Conservation (phyloP, 495 filamentous ascomycete species). For the Annulohypoxylon stygium region DNA sequence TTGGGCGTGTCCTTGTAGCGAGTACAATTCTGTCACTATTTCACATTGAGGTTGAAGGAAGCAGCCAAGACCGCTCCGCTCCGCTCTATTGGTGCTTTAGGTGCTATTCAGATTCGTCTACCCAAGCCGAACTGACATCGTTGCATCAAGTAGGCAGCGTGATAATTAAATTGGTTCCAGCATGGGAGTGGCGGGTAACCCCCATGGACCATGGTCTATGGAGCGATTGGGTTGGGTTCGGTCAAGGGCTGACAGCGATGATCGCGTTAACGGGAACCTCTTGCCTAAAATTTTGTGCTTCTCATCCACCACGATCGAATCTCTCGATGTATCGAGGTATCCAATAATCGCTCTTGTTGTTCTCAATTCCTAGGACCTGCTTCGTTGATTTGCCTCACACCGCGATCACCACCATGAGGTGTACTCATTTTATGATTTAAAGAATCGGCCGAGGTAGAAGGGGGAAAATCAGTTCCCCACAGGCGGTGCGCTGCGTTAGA, state of each 20-base stretch:
- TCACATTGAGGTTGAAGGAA: constrained; percentile 15
- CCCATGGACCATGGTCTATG: not conserved
- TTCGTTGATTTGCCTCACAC: not conserved
- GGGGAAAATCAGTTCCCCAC: constrained; percentile 11
- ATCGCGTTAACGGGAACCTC: constrained; percentile 35
- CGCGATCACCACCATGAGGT: constrained; percentile 29
- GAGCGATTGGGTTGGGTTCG: not conserved
- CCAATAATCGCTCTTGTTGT: not conserved
- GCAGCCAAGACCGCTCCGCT: constrained; percentile 28
- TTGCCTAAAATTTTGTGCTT: constrained; percentile 16
- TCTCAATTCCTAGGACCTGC: not conserved
- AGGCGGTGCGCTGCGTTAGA: constrained; percentile 9
- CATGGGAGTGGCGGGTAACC: constrained; percentile 5
- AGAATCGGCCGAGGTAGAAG: constrained; percentile 15
- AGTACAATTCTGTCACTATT: constrained; percentile 26
- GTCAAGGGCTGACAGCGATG: constrained; percentile 12
- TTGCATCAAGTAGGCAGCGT: constrained; percentile 17
- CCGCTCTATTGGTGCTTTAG: constrained; percentile 25
- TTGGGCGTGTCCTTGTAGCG: constrained; percentile 15
- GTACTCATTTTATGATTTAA: constrained; percentile 13
- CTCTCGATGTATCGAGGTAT: not conserved
- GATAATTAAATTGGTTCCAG: constrained; percentile 10
- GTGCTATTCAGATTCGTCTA: not conserved
- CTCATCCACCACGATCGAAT: constrained; percentile 22
- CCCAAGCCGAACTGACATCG: constrained; percentile 12